Conservation (phyloP, 78 protist genomes). For the Pelomyxa schiedti region DNA sequence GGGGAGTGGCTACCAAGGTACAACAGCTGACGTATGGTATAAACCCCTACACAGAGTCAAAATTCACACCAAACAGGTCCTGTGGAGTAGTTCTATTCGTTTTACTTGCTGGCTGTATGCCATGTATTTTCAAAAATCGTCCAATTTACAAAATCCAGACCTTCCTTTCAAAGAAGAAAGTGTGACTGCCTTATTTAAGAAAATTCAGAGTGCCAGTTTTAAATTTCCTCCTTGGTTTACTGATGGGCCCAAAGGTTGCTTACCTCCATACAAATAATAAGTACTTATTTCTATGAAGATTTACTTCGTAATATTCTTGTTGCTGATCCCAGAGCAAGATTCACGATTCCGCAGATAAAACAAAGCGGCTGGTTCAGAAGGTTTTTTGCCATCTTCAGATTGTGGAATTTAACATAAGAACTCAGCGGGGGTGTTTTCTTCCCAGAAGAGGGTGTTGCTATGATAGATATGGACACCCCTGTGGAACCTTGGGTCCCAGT, state of each 20-base stretch:
- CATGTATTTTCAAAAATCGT: neutral
- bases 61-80: too few relatives aligned
- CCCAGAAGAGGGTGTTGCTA: too few relatives aligned
- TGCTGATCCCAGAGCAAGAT: conserved; percentile 78
- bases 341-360: conserved; percentile 67
- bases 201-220: conserved; percentile 33
- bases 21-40: conserved; percentile 27
- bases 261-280: conserved; percentile 27
- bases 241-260: neutral
- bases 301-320: conserved; percentile 67
- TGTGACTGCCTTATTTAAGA: conserved; percentile 76
- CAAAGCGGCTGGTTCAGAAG: neutral
- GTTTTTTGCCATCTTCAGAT: too few relatives aligned
- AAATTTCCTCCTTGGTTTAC: neutral
- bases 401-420: too few relatives aligned
- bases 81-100: conserved; percentile 18
- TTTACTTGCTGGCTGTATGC: conserved; percentile 5
- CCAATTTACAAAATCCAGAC: neutral
- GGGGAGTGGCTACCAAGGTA: neutral
- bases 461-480: too few relatives aligned
- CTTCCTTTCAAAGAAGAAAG: conserved; percentile 90
- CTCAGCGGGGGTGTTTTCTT: too few relatives aligned
- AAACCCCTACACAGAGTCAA: too few relatives aligned
- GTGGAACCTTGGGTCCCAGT: too few relatives aligned
- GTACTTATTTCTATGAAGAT: conserved; percentile 47